phyloP scores from a whole-genome alignment of 2,329 filamentous ascomycete species.

The Geosmithia putterillii region DNA sequence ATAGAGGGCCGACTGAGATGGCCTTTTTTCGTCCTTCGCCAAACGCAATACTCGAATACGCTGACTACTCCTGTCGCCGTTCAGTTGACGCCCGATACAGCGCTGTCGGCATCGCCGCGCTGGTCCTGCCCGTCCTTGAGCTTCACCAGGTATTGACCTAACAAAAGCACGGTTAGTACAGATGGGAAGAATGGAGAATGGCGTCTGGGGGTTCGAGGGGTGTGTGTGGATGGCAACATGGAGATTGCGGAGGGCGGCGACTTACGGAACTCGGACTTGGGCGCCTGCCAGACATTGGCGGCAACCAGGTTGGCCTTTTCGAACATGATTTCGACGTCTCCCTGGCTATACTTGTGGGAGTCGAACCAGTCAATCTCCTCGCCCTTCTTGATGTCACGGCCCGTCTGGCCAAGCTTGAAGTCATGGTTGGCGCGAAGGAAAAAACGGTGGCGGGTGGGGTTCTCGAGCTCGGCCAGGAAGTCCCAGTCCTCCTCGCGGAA shows the following conservation, averaged over 20 bases:
- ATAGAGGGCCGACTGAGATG: too few species aligned
- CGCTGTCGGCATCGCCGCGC: conserved; percentile 23
- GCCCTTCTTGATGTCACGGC: conserved; percentile 13
- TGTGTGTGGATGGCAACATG: too few species aligned
- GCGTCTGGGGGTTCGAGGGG: too few species aligned
- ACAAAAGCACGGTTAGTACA: conserved; percentile 7
- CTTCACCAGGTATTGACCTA: conserved; percentile 25
- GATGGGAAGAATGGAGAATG: conserved; percentile 1
- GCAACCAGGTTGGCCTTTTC: conserved; percentile 22
- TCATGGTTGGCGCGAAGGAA: conserved; percentile 22
- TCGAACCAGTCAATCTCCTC: conserved; percentile 30
- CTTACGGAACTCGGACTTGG: conserved; percentile 25
- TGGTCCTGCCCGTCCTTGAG: conserved; percentile 14
- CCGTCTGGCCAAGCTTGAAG: conserved; percentile 12
- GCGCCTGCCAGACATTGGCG: conserved; percentile 20
- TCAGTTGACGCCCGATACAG: conserved; percentile 15
- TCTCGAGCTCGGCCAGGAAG: conserved; percentile 20
- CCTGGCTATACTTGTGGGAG: conserved; percentile 26
- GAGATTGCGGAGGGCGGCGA: conserved; percentile 1
- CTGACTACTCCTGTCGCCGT: neutral
- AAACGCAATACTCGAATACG: neutral
- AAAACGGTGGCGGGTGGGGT: conserved; percentile 25
- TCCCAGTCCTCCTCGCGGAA: conserved; percentile 25
- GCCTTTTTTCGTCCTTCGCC: neutral
- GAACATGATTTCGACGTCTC: conserved; percentile 24